Evolutionary conservation across 306 rosid species (phyloP), one percentile per base, ranked within the genome.

Genomic region (Quillaja saponaria): DNA sequence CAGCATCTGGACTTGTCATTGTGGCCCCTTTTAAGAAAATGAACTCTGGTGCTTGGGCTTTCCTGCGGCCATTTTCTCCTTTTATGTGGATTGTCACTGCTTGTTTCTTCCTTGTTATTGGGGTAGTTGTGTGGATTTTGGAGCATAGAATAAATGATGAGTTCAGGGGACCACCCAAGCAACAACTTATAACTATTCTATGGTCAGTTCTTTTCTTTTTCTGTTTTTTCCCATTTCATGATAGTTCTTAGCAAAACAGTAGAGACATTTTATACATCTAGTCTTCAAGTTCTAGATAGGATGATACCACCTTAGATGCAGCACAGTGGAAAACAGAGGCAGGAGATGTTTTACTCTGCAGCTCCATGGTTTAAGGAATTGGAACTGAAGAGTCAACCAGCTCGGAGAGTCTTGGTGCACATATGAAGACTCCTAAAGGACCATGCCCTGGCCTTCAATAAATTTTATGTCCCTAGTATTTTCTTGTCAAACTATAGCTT

Each of bases 81-180:
- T 60, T 33, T n/a, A 84, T 89, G 99, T 94, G 96, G 99, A 48
- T 63, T 15, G 87, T 89, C 68, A 89, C 84, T 66, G 85, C 81
- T 60, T 60, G 65, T 67, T 89, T 74, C 81, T 89, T 94, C 77
- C 57, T 94, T 73, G 55, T 89, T 66, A 45, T 94, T 14, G 99
- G 97, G 55, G 60, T 85, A 59, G 95, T 94, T 58, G 86, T 94
- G 44, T 94, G 97, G 97, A 78, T 76, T 72, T 72, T 94, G 76
- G 99, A 94, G 84, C 97, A 94, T 78, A 79, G 95, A 58, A 80
- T 82, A 31, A 94, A 94, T 50, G 95, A 84, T 49, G 99, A 94
- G 64, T 94, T 94, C 82, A 81, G 96, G 68, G 99, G 99, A 66
- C 73, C 97, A 37, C 99, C 97, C 10, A 81, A 59, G 71, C 72